Conservation (phyloP, 2,329 filamentous ascomycete species). For the Tolypocladium guangdongense region DNA sequence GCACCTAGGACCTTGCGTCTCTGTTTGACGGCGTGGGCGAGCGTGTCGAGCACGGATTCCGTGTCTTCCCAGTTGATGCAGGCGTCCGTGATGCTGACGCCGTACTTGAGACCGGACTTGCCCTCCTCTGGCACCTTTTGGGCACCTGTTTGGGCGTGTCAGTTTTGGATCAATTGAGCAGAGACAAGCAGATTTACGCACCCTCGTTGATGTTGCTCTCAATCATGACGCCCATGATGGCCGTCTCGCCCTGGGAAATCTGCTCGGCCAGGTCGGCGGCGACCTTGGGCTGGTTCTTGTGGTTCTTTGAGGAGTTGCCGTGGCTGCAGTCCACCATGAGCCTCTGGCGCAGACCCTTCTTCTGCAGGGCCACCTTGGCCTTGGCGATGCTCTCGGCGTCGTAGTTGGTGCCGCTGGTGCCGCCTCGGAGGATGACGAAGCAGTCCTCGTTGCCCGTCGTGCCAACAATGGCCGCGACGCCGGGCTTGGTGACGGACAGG, state of each 20-base stretch:
- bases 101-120: conserved; percentile 76
- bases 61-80: conserved; percentile 95
- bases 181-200: conserved; percentile 22
- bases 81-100: conserved; percentile 93
- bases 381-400: conserved; percentile 74
- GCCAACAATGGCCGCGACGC: conserved; percentile 87
- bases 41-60: conserved; percentile 60
- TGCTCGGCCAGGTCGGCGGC: conserved; percentile 73
- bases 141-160: conserved; percentile 39
- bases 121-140: conserved; percentile 90
- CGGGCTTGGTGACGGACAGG: conserved; percentile 92
- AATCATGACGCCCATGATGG: conserved; percentile 97
- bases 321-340: conserved; percentile 99
- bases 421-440: conserved; percentile 90
- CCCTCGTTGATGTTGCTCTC: conserved; percentile 95
- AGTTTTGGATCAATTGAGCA: neutral
- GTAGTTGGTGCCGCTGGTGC: conserved; percentile 89
- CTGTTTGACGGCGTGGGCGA: conserved; percentile 61
- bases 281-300: conserved; percentile 95
- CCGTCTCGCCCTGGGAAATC: conserved; percentile 71
- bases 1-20: conserved; percentile 15
- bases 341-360: conserved; percentile 62
- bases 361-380: conserved; percentile 67
- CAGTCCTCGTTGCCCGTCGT: conserved; percentile 94
- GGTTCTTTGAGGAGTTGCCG: conserved; percentile 90